phyloP scores from a whole-genome alignment of 257 asterid species.

The Fraxinus anomala region DNA sequence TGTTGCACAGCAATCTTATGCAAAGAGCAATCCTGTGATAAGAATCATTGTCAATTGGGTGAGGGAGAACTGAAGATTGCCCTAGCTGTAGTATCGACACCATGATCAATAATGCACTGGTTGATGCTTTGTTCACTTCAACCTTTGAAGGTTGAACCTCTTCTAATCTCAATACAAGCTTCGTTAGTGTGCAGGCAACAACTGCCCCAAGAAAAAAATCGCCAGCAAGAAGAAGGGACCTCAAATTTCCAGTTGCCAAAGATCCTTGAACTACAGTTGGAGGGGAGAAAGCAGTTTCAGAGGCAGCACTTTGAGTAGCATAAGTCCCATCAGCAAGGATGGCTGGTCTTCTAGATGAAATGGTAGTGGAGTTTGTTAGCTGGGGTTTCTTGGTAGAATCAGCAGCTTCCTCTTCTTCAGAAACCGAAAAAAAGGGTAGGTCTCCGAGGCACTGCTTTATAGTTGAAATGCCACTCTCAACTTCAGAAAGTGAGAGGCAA shows the following conservation, averaged over 20 bases:
- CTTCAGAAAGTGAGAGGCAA: constrained; percentile 83
- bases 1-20: constrained; percentile 66
- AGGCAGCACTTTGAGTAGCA: constrained; percentile 98
- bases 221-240: constrained; percentile 92
- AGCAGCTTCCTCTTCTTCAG: constrained; percentile 78
- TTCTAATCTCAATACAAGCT: constrained; percentile 76
- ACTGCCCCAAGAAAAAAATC: constrained; percentile 95
- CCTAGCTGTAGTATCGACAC: constrained; percentile 93
- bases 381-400: constrained; percentile 77
- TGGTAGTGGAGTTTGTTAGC: constrained; percentile 68
- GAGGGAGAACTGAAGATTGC: constrained; percentile 84
- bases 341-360: constrained; percentile 90
- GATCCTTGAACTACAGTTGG: constrained; percentile 79
- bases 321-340: constrained; percentile 96
- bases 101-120: constrained; percentile 65
- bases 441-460: constrained; percentile 96
- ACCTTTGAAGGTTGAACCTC: constrained; percentile 81
- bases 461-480: constrained; percentile 78
- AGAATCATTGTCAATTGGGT: constrained; percentile 93
- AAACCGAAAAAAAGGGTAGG: constrained; percentile 72
- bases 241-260: constrained; percentile 63
- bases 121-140: constrained; percentile 77
- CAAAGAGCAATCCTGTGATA: constrained; percentile 78
- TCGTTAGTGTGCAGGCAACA: constrained; percentile 79
- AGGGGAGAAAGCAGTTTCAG: constrained; percentile 85